Percentiles rank a stretch among this genome's conserved stretches.
Conservation (phyloP, 495 filamentous ascomycete genomes). For the Haplographium delicatum region DNA sequence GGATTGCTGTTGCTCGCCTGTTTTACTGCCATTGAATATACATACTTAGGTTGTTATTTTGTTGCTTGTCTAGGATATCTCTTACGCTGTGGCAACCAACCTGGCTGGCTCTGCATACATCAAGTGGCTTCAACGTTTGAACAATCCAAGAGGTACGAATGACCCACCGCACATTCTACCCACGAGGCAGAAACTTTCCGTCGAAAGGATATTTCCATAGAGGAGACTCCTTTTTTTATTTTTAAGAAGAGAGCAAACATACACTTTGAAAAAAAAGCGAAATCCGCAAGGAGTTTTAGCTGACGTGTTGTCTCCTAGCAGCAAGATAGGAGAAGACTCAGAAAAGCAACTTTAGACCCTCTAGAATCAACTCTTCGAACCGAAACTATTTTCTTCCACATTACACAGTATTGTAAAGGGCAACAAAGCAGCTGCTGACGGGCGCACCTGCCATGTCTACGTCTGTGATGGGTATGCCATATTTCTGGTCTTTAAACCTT, state of each 20-base stretch:
- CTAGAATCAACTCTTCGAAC: not conserved
- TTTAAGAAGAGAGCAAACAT: not conserved
- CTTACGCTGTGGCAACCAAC: not conserved
- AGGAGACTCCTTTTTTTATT: not conserved
- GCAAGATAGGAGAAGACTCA: conserved; percentile 19
- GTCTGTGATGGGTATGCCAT: conserved; percentile 22
- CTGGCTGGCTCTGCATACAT: conserved; percentile 2
- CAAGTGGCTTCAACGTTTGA: conserved; percentile 4
- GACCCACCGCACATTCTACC: not conserved
- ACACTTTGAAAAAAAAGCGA: not conserved
- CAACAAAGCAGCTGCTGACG: not conserved
- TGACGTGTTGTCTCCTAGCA: conserved; percentile 19
- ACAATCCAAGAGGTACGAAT: conserved; percentile 15
- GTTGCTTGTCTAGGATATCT: not conserved
- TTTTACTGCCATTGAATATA: not conserved
- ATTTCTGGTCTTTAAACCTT: not conserved
- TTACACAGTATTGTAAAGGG: not conserved
- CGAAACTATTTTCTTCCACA: not conserved
- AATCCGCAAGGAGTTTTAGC: conserved; percentile 10
- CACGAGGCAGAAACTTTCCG: not conserved
- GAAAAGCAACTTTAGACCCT: conserved; percentile 15
- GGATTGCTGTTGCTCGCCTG: not conserved
- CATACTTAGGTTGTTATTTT: not conserved
- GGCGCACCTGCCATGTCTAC: conserved; percentile 13
- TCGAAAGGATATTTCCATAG: not conserved